Evolutionary conservation across 257 asterid genomes (phyloP).

Genomic region (Solanum neorickii): DNA sequence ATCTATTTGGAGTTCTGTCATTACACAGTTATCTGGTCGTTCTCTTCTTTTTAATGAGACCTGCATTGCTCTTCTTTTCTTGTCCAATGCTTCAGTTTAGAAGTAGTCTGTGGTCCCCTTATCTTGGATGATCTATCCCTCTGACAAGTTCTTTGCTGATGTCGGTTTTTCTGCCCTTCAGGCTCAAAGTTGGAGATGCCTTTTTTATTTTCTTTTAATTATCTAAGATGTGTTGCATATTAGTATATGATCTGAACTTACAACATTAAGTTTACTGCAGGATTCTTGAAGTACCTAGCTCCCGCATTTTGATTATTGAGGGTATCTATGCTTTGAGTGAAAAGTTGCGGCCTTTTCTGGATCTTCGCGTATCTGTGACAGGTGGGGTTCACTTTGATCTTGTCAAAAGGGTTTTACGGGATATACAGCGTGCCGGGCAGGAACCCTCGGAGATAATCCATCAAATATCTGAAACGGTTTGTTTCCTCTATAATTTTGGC

Average conservation of each 20-base stretch:
- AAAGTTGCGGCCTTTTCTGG: slow-evolving; percentile 64
- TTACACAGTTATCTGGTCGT: not conserved
- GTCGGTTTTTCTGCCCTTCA: not conserved
- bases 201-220: not conserved
- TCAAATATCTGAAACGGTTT: slow-evolving; percentile 94
- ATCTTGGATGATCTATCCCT: not conserved
- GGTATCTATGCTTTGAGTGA: slow-evolving; percentile 96
- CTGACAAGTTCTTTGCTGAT: not conserved
- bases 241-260: slow-evolving; percentile 7
- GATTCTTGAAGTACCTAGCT: slow-evolving; percentile 86
- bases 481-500: slow-evolving; percentile 13
- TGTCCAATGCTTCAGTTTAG: not conserved
- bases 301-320: slow-evolving; percentile 81
- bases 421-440: slow-evolving; percentile 95
- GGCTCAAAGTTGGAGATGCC: not conserved
- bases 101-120: not conserved
- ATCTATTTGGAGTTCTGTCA: not conserved
- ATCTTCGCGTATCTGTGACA: slow-evolving; percentile 86
- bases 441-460: slow-evolving; percentile 97
- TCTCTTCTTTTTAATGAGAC: not conserved
- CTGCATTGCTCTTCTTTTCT: not conserved
- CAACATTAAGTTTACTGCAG: slow-evolving; percentile 32
- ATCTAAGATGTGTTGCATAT: not conserved
- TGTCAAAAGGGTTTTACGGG: slow-evolving; percentile 91
- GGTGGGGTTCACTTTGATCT: slow-evolving; percentile 99